Evolutionary conservation across 345 rosid genomes (phyloP), one percentile per base, ranked within the genome.

Genomic region (Lepidium sativum): DNA sequence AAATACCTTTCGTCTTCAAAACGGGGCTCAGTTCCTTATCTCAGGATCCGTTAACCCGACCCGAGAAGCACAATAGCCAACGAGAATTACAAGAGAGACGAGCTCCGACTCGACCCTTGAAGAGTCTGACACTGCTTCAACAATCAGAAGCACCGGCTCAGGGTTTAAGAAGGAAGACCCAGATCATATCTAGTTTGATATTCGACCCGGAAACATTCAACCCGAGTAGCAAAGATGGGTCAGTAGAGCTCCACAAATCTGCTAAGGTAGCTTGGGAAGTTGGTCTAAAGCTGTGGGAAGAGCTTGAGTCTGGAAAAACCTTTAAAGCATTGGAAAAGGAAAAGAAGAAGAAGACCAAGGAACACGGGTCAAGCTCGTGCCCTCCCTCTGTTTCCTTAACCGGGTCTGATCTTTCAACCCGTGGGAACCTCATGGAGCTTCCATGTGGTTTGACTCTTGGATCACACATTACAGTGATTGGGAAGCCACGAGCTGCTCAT

Each of bases 371-470:
- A 27, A 70, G 40, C 65, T 39, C 71, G 0, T 91, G 96, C 57
- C 83, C 85, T 16, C 71, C 75, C 35, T 85, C 96, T 63, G 51
- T 86, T 50, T 60, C 82, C 9, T 35, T 87, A 38, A 56, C 89
- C 8, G 86, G 84, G 75, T 68, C 80, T 27, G 84, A 84, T 57
- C 84, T 90, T 76, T 42, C 57, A 66, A 60, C 43, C 16, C 76
- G 47, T 31, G 76, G 63, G 55, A 74, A 71, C 34, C 58, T 87
- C 27, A 67, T 87, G 87, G 82, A 75, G 78, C 79, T 91, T 54
- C 92, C 92, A 0, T 91, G 96, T 51, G 97, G 91, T 23, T 82
- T 91, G 31, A 86, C 92, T 18, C 69, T 87, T 10, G 97, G 97
- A 11, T 87, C 97, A 6, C 92, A 87, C 71, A 56, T 91, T 9